Evolutionary conservation across 2,329 filamentous ascomycete species (phyloP).

Genomic region (Clarireedia hainanense): DNA sequence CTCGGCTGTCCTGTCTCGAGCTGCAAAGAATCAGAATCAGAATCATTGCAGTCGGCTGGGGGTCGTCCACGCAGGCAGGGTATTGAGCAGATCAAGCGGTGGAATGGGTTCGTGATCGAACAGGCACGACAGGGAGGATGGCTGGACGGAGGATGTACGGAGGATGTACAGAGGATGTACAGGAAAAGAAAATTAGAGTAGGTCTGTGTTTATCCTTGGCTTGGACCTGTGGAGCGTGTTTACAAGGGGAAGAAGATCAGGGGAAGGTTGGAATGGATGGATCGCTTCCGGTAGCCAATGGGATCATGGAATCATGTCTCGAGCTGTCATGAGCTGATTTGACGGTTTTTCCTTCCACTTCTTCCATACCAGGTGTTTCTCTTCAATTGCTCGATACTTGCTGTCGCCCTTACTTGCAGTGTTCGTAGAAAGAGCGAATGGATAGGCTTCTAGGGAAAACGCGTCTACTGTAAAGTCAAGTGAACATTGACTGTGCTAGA

Average conservation of each 20-base stretch:
- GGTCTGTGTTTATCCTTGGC: background rate
- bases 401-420: too few species aligned
- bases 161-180: background rate
- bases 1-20: constrained; percentile 2
- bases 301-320: background rate
- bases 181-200: background rate
- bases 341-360: background rate
- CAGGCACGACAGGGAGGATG: too few species aligned
- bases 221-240: background rate
- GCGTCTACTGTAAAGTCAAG: too few species aligned
- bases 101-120: background rate
- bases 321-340: too few species aligned
- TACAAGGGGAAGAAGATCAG: constrained; percentile 2
- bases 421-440: too few species aligned
- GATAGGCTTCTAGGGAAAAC: too few species aligned
- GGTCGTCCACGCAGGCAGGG: background rate
- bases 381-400: too few species aligned
- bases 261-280: constrained; percentile 1
- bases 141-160: background rate
- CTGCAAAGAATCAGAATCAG: background rate
- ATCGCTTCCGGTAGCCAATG: background rate
- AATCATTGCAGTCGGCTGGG: background rate
- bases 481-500: too few species aligned
- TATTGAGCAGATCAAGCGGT: background rate
- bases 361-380: background rate